phyloP scores from a whole-genome alignment of 1,139 yeast genomes.

The Debaryomyces nepalensis region DNA sequence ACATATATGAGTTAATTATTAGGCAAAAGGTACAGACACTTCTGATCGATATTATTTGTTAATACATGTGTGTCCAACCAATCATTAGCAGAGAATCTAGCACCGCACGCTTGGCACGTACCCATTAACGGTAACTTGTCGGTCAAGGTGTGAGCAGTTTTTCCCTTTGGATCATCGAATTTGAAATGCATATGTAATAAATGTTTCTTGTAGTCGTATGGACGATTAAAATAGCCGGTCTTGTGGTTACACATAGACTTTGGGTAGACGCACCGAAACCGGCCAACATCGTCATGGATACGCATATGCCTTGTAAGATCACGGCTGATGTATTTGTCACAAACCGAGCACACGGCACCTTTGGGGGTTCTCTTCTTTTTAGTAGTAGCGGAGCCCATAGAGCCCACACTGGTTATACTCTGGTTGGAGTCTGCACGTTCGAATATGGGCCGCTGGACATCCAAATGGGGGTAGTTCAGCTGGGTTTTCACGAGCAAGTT shows the following conservation, averaged over 20 bases:
- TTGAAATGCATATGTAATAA: constrained; percentile 49
- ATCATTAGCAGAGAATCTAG: constrained; percentile 38
- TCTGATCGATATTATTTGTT: constrained; percentile 25
- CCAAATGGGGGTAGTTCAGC: constrained; percentile 7
- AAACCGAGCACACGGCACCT: constrained; percentile 46
- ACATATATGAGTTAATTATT: constrained; percentile 3
- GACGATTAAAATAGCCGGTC: constrained; percentile 51
- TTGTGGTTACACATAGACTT: constrained; percentile 47
- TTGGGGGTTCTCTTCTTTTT: constrained; percentile 39
- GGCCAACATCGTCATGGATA: constrained; percentile 51
- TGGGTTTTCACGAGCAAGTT: constrained; percentile 8
- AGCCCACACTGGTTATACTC: constrained; percentile 25
- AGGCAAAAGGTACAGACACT: constrained; percentile 30
- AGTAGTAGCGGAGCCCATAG: constrained; percentile 17
- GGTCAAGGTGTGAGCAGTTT: constrained; percentile 46
- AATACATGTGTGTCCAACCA: constrained; percentile 51
- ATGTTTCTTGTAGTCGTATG: constrained; percentile 54
- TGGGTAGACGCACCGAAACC: constrained; percentile 53
- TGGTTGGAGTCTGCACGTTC: constrained; percentile 31
- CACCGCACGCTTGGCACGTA: constrained; percentile 45
- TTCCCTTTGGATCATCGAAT: constrained; percentile 51
- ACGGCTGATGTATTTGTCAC: constrained; percentile 48
- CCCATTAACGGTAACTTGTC: constrained; percentile 49
- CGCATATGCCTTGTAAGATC: constrained; percentile 52
- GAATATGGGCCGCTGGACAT: constrained; percentile 16